phyloP scores from a whole-genome alignment of 352 stramenopile genomes.

The Pythium myriotylum region DNA sequence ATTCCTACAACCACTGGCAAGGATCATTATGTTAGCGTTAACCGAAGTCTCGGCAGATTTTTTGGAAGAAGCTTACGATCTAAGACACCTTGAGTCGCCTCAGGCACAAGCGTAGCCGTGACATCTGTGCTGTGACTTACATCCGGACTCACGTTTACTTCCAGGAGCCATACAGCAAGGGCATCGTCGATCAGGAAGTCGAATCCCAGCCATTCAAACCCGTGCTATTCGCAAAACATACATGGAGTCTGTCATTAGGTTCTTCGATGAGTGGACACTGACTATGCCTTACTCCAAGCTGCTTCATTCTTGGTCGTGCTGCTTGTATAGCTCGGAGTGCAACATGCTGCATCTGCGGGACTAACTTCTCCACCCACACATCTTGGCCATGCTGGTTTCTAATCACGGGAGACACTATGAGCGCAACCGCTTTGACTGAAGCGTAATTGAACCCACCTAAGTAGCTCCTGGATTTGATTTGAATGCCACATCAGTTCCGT shows the following conservation, averaged over 20 bases:
- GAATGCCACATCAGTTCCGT: conserved; percentile 68
- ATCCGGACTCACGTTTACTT: conserved; percentile 89
- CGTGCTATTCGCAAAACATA: conserved; percentile 32
- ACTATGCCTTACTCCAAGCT: conserved; percentile 45
- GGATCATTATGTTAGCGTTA: not conserved
- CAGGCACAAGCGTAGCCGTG: conserved; percentile 52
- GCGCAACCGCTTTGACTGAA: not conserved
- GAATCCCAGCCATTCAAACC: conserved; percentile 88
- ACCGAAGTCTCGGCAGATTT: not conserved
- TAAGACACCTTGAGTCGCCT: conserved; percentile 52
- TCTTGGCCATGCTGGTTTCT: conserved; percentile 41
- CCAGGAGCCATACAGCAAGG: conserved; percentile 68
- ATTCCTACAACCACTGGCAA: conserved; percentile 17
- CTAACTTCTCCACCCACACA: conserved; percentile 49
- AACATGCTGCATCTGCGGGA: conserved; percentile 64
- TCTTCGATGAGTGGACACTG: no score
- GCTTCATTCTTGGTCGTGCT: conserved; percentile 43
- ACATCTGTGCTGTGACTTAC: conserved; percentile 77
- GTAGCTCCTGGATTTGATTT: conserved; percentile 34
- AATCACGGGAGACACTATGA: not conserved
- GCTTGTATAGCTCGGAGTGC: conserved; percentile 40
- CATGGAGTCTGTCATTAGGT: no score
- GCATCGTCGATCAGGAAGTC: conserved; percentile 79
- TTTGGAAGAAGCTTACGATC: conserved; percentile 35
- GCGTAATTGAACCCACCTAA: conserved; percentile 34